A percentile compares a stretch with the other conserved stretches of the same genome.
These are phyloP conservation scores for Jaapia argillacea DNA, from an alignment of 768 basidiomycete species.

Conservation along the genomic window DNA sequence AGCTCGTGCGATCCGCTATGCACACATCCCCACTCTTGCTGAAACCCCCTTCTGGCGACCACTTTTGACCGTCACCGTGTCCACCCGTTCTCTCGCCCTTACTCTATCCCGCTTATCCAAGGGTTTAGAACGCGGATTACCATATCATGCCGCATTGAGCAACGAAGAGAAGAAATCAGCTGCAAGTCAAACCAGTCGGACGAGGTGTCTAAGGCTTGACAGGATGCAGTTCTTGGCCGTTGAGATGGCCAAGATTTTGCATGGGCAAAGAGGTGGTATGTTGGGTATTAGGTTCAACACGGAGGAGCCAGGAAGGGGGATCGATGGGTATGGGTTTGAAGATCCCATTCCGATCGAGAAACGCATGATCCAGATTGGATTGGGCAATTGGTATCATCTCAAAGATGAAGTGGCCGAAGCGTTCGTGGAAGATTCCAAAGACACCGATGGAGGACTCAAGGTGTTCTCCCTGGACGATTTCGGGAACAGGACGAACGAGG, in stretches of 20 bases:
- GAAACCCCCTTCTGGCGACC: constrained; percentile 29
- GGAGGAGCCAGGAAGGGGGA: constrained; percentile 21
- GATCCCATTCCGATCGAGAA: constrained; percentile 19
- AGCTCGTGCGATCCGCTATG: constrained; percentile 10
- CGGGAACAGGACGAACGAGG: constrained; percentile 14
- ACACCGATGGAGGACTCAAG: constrained; percentile 13
- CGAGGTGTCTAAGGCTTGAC: constrained; percentile 24
- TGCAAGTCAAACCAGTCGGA: constrained; percentile 19
- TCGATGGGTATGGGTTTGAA: constrained; percentile 27
- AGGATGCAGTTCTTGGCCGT: constrained; percentile 21
- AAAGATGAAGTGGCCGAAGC: constrained; percentile 14
- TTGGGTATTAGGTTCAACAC: constrained; percentile 24
- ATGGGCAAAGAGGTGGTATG: constrained; percentile 27
- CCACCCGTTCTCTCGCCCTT: constrained; percentile 31
- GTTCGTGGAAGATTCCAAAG: constrained; percentile 8
- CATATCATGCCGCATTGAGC: constrained; percentile 24
- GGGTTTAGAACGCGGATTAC: constrained; percentile 21
- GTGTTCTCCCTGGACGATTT: constrained; percentile 19
- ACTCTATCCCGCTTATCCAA: constrained; percentile 23
- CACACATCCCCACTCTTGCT: constrained; percentile 20
- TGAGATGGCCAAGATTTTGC: constrained; percentile 19
- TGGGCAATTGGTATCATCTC: constrained; percentile 22
- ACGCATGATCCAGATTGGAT: constrained; percentile 23
- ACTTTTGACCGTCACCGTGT: constrained; percentile 26
- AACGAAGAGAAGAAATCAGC: constrained; percentile 24